Conservation (phyloP, 1,284 basidiomycete species). For the Cutaneotrichosporon daszewskae region DNA sequence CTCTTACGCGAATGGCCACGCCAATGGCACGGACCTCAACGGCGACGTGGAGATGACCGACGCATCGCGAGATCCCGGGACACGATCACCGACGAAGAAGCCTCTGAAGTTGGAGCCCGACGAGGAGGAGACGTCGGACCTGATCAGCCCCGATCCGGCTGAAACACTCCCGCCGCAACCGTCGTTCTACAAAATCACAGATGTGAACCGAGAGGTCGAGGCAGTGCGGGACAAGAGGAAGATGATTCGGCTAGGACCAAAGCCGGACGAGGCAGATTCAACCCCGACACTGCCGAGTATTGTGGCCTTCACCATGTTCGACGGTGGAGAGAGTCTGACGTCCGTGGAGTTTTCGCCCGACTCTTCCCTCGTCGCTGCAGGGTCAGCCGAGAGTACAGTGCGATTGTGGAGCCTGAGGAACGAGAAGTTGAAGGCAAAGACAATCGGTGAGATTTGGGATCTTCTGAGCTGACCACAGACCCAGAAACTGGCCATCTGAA, state of each 20-base stretch:
- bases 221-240: constrained; percentile 83
- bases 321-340: constrained; percentile 80
- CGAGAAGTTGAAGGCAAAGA: constrained; percentile 63
- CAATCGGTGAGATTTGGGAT: constrained; percentile 61
- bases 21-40: constrained; percentile 50
- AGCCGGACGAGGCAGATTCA: constrained; percentile 14
- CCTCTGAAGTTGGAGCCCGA: constrained; percentile 34
- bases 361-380: constrained; percentile 88
- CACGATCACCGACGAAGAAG: constrained; percentile 17
- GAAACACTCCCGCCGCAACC: constrained; percentile 41
- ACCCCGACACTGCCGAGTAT: constrained; percentile 64
- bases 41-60: constrained; percentile 39
- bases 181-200: constrained; percentile 67
- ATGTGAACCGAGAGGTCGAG: constrained; percentile 88
- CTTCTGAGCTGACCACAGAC: constrained; percentile 19
- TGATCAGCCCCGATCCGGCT: constrained; percentile 31
- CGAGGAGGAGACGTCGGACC: constrained; percentile 18
- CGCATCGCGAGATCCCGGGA: constrained; percentile 4
- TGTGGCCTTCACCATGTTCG: constrained; percentile 86
- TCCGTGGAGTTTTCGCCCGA: constrained; percentile 87
- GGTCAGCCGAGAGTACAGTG: constrained; percentile 93
- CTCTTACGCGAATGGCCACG: constrained; percentile 56
- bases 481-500: constrained; percentile 23
- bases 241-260: constrained; percentile 76
- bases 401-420: constrained; percentile 93